These are phyloP conservation scores for Pyrenochaeta sp. DNA, from an alignment of 2,329 filamentous ascomycete species.

Conservation along the genomic window DNA sequence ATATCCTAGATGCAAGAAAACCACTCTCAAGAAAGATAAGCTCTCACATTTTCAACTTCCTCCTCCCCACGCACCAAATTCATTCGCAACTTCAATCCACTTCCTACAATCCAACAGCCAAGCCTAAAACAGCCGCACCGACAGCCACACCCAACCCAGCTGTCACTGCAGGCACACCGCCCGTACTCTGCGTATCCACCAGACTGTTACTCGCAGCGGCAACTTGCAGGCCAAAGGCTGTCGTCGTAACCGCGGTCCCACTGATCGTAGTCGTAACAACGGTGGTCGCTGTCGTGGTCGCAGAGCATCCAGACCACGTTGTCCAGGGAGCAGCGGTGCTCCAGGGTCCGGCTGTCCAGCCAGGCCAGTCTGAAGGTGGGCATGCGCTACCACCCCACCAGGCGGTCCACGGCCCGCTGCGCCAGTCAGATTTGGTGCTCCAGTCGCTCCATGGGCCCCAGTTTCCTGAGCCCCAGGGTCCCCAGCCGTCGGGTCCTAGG, in stretches of 20 bases:
- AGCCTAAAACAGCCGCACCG: slow-evolving; percentile 29
- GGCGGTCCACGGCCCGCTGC: slow-evolving; percentile 40
- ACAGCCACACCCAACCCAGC: slow-evolving; percentile 26
- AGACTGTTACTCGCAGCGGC: slow-evolving; percentile 30
- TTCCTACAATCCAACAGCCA: slow-evolving; percentile 31
- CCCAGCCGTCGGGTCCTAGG: slow-evolving; percentile 28
- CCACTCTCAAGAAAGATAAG: no score
- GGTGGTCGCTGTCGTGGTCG: slow-evolving; percentile 40
- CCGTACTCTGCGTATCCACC: slow-evolving; percentile 5
- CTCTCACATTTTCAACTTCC: no score
- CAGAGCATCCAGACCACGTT: slow-evolving; percentile 42
- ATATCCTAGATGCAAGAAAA: no score
- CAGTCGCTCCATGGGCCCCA: slow-evolving; percentile 41
- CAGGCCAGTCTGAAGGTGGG: slow-evolving; percentile 44
- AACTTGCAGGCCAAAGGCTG: slow-evolving; percentile 42
- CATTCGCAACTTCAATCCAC: slow-evolving; percentile 11
- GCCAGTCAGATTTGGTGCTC: slow-evolving; percentile 36
- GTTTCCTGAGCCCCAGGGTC: slow-evolving; percentile 34
- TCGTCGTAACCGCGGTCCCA: slow-evolving; percentile 29
- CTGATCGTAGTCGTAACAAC: slow-evolving; percentile 38
- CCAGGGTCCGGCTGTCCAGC: slow-evolving; percentile 48
- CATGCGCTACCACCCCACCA: slow-evolving; percentile 46
- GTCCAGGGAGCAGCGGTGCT: slow-evolving; percentile 46
- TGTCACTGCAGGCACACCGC: slow-evolving; percentile 18
- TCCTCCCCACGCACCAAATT: slow-evolving; percentile 10